Conservation (phyloP, 768 basidiomycete species). For the Tulasnella sp. region DNA sequence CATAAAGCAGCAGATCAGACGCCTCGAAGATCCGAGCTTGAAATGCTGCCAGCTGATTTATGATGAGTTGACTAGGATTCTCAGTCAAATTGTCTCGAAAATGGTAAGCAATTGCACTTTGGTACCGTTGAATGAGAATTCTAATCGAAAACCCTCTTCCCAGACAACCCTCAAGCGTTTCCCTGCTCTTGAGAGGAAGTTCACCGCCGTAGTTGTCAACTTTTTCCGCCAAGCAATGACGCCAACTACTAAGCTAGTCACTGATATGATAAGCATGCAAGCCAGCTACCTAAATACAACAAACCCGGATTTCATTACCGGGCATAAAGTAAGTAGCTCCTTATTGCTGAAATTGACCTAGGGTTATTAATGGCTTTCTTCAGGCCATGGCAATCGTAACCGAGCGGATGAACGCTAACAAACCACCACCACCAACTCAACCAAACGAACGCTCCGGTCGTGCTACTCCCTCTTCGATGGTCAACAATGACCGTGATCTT, state of each 20-base stretch:
- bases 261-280: slow-evolving; percentile 96
- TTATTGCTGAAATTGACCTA: neutral
- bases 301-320: slow-evolving; percentile 95
- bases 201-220: slow-evolving; percentile 92
- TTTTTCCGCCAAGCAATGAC: slow-evolving; percentile 92
- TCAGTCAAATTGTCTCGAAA: slow-evolving; percentile 75
- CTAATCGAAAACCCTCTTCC: neutral
- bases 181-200: slow-evolving; percentile 90
- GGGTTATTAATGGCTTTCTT: slow-evolving; percentile 5
- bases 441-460: slow-evolving; percentile 55
- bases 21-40: slow-evolving; percentile 83
- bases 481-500: slow-evolving; percentile 90
- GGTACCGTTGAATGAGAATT: neutral
- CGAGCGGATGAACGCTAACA: slow-evolving; percentile 66
- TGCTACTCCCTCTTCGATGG: slow-evolving; percentile 36
- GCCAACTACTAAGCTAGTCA: slow-evolving; percentile 89
- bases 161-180: slow-evolving; percentile 94
- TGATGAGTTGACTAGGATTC: slow-evolving; percentile 92
- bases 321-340: slow-evolving; percentile 53
- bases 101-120: slow-evolving; percentile 43
- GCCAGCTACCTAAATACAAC: slow-evolving; percentile 99
- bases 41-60: slow-evolving; percentile 95
- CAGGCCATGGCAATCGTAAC: slow-evolving; percentile 81
- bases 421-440: slow-evolving; percentile 47
- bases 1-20: slow-evolving; percentile 96